Base-by-base conservation (phyloP, 306 rosid species). In the Adenanthera pavonina region DNA sequence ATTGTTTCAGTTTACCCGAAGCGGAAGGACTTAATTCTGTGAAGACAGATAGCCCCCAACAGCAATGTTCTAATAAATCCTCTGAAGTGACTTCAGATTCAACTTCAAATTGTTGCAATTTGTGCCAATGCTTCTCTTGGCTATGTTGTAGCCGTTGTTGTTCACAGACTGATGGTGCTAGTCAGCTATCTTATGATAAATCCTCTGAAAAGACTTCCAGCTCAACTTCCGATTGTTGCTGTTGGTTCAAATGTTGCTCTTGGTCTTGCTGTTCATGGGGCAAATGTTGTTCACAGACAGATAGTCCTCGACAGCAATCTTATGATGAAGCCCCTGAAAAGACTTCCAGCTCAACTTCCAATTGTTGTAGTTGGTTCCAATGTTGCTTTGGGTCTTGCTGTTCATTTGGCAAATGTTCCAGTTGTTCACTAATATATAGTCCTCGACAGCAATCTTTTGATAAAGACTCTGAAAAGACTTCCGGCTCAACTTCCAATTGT, bases 1-100 rank as follows among this genome's bases (percentile, higher is more conserved):
- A 57, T 83, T 82, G 3, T 70, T 86, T 79, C 91, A 93, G 97
- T 66, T 78, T 89, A 85, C 57, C 78, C 25, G 90, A 78, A 72
- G 81, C 35, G 68, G 73, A 73, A 47, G 66, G 17, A 38, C 75
- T 7, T 66, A 82, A 51, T 76, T 49, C 72, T 52, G 14, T 7
- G 74, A 65, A 83, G 83, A n/a, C 38, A n/a, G 80, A 80, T 75
- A 15, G 16, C 44, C 81, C 82, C 68, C n/a, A 16, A 35, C 64
- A 46, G 11, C 70, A 52, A 19, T 77, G 72, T 17, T 78, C 81
- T 68, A 35, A 77, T 43, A 49, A 40, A 30, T 75, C 82, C 16
- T 35, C 78, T 73, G 36, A 62, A 53, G 41, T 30, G 62, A 8
- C 84, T 48, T 67, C 82, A 38, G 73, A 48, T 47, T 43, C 83